Conservation (phyloP, 1,284 basidiomycete genomes). For the Thecaphora thlaspeos region DNA sequence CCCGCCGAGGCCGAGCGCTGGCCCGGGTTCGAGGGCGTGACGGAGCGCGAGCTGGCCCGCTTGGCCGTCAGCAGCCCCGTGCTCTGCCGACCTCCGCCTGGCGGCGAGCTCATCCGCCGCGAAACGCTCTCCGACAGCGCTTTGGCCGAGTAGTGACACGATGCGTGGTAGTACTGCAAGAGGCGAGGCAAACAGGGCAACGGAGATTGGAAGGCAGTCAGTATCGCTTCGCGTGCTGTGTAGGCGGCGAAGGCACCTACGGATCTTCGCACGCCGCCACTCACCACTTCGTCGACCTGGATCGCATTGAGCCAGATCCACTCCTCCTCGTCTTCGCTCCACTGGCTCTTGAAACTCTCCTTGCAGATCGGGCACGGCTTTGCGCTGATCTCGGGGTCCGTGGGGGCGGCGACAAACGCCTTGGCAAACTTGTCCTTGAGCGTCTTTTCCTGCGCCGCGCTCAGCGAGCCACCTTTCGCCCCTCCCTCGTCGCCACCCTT, state of each 20-base stretch:
- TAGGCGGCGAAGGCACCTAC: no score
- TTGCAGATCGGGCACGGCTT: slow-evolving; percentile 95
- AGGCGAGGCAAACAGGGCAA: not conserved
- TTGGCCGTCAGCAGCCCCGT: not conserved
- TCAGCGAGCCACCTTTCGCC: slow-evolving; percentile 17
- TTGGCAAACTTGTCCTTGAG: slow-evolving; percentile 65
- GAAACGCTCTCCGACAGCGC: slow-evolving; percentile 39
- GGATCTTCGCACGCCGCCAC: not conserved
- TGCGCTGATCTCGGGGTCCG: slow-evolving; percentile 73
- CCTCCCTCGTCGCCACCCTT: slow-evolving; percentile 38
- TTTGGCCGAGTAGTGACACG: slow-evolving; percentile 55
- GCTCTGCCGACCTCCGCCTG: not conserved
- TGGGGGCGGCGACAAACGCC: slow-evolving; percentile 73
- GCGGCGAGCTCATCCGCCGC: not conserved
- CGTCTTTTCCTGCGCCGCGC: slow-evolving; percentile 65
- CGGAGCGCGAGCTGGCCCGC: not conserved
- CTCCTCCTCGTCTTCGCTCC: slow-evolving; percentile 93
- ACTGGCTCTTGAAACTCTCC: slow-evolving; percentile 87
- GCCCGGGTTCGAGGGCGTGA: not conserved
- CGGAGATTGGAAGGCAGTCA: no score
- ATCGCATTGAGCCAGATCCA: slow-evolving; percentile 97
- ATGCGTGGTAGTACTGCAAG: slow-evolving; percentile 45
- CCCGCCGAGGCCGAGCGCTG: not conserved
- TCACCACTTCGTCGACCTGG: slow-evolving; percentile 67
- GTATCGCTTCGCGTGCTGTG: no score